Evolutionary conservation across 2,329 filamentous ascomycete genomes (phyloP).

Genomic region (Ophidiomyces ophidiicola): DNA sequence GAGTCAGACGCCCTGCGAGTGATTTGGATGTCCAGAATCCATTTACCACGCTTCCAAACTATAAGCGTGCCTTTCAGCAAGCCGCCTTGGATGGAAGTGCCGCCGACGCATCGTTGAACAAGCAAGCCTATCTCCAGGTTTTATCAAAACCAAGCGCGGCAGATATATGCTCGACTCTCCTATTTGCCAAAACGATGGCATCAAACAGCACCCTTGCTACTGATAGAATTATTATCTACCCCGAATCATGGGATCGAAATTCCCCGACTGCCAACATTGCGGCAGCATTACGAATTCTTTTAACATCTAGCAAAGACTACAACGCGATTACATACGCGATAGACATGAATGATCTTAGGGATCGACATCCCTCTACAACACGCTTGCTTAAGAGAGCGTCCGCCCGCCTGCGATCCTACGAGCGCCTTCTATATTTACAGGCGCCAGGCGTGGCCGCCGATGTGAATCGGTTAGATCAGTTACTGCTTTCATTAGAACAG

Average conservation of each 20-base stretch:
- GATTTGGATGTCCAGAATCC: background rate
- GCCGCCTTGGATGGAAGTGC: background rate
- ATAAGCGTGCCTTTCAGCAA: background rate
- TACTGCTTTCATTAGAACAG: conserved; percentile 23
- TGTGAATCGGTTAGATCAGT: conserved; percentile 27
- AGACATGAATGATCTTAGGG: conserved; percentile 24
- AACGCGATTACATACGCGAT: conserved; percentile 32
- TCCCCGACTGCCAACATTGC: conserved; percentile 20
- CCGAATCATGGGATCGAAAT: conserved; percentile 33
- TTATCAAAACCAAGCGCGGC: conserved; percentile 32
- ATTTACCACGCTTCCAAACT: background rate
- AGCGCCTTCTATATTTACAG: conserved; percentile 34
- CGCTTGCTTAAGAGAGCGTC: conserved; percentile 18
- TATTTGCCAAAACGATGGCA: conserved; percentile 33
- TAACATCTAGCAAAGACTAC: conserved; percentile 29
- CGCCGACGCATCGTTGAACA: conserved; percentile 16
- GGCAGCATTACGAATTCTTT: conserved; percentile 28
- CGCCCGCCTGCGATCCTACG: conserved; percentile 33
- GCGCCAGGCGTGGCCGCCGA: conserved; percentile 32
- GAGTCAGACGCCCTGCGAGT: background rate
- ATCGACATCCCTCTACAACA: conserved; percentile 11
- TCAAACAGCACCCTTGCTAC: conserved; percentile 26
- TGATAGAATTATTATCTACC: conserved; percentile 37
- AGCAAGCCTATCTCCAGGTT: conserved; percentile 34
- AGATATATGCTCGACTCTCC: conserved; percentile 35